Base-by-base conservation (phyloP, 805 yeast genomes). In the Barnettozyma sucrosica region DNA sequence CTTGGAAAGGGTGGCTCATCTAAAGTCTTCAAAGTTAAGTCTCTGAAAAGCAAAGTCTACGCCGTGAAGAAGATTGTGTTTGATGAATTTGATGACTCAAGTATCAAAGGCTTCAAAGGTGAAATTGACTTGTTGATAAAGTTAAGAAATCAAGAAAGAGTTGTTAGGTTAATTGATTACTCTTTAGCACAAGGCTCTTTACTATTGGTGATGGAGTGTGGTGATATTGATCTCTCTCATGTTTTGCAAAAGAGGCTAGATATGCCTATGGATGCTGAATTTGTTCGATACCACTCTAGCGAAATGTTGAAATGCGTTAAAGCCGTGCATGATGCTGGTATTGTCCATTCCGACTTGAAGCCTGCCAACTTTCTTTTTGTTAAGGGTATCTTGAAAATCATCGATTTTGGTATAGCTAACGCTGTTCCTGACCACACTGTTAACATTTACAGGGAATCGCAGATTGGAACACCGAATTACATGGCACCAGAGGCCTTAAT, bases 401-500 rank as follows among this genome's bases (percentile, higher is more conserved):
- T 92, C 51, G 99, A 92, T 67, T 93, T 92, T 73, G 99, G 99
- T 14, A 86, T 86, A 42, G 88, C 98, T n/a, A 86, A 90, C 66
- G 89, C 92, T 0, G 89, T 93, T 1, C 93, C 95, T 1, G 97
- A 90, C 45, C 87, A 89, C 59, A 92, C 98, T 0, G 81, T 87
- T 19, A 92, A 93, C 57, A 79, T 92, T 18, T 90, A 90, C 61
- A 75, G 97, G 49, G 95, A 88, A 50, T 78, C 89, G 6, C 97
- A 89, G 62, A 84, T 89, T 45, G 99, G 99, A 5, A 92, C 99
- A 0, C 96, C 97, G 2, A 89, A 86, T 63, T 93, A 92, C 64
- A 93, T 92, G 98, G 97, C 99, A 0, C 99, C 99, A 0, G 99
- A 92, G 65, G 87, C 97, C 0, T 68, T 92, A 50, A 74, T 84